These are phyloP conservation scores for Cyclotella distinguenda DNA, from an alignment of 108 stramenopile genomes.

Conservation along the genomic window DNA sequence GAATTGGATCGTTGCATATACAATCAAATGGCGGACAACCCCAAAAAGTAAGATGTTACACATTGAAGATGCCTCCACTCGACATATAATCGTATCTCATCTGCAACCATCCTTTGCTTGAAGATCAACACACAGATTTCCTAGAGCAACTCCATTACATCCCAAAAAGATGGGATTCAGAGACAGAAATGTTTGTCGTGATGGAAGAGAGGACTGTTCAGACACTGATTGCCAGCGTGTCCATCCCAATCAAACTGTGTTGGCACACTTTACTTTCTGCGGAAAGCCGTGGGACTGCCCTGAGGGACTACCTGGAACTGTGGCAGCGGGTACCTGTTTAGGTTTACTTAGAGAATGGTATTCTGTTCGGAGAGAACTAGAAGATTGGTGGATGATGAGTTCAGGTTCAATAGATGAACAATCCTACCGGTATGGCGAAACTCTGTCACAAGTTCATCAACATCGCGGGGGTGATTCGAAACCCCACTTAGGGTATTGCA, in stretches of 20 bases:
- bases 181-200: slow-evolving; percentile 41
- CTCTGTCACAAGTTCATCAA: not conserved
- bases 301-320: slow-evolving; percentile 34
- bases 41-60: no score
- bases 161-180: slow-evolving; percentile 37
- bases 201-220: slow-evolving; percentile 47
- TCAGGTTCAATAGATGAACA: not conserved
- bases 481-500: slow-evolving; percentile 7
- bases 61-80: no score
- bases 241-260: slow-evolving; percentile 44
- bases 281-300: slow-evolving; percentile 67
- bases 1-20: slow-evolving; percentile 59
- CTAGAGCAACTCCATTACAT: slow-evolving; percentile 41
- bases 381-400: slow-evolving; percentile 43
- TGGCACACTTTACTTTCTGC: slow-evolving; percentile 71
- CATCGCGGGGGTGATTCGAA: not conserved
- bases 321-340: slow-evolving; percentile 32
- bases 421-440: not conserved
- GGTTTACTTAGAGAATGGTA: slow-evolving; percentile 46
- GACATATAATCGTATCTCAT: no score
- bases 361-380: slow-evolving; percentile 43
- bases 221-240: slow-evolving; percentile 56
- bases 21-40: slow-evolving; percentile 74
- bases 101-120: no score
- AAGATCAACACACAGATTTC: slow-evolving; percentile 33